Evolutionary conservation across 2,329 filamentous ascomycete species (phyloP), one percentile per base, ranked within the genome.

Genomic region (Monilinia polystroma): DNA sequence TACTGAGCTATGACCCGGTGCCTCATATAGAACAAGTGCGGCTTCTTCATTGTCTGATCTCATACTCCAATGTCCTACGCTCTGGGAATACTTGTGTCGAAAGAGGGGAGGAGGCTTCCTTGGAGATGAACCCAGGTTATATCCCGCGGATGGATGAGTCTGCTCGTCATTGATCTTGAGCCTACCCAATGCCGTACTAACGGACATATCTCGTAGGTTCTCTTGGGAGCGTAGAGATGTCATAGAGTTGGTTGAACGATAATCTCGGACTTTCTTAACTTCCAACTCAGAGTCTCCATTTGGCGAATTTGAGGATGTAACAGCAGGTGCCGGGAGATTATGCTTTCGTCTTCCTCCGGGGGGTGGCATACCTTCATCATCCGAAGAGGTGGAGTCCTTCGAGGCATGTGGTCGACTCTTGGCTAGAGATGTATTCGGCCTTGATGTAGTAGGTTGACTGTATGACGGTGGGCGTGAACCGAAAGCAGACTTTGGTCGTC

Each of bases 341-440:
- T 84, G 82, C 79, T 84, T 83, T 77, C 80, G 76, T 76, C 81
- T 83, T 68, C 78, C 79, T 66, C 67, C 58, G 26, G 64, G 67
- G 38, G 69, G 68, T 66, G 47, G 67, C 29, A 65, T 68, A 63
- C 73, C 72, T 54, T 73, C 66, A 73, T 77, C 70, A 78, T 80
- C 72, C 14, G 59, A 49, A 73, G 74, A 68, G 68, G 77, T 67
- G 75, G 71, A 63, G 63, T 76, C 62, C 77, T 68, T 82, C 76
- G 69, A 75, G 71, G 66, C 80, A 74, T 77, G 75, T 75, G 82
- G 77, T 77, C 77, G 75, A 74, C 74, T 63, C 79, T 78, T 72
- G 76, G 76, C 70, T 76, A 73, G 4, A 4, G 74, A 73, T 55
- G 79, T 80, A 67, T 77, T 75, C 32, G 78, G 77, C 72, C 83